A percentile compares a stretch with the other conserved stretches of the same genome.
Evolutionary conservation across 2,329 filamentous ascomycete species (phyloP).

Genomic region (Epichloe sibirici): DNA sequence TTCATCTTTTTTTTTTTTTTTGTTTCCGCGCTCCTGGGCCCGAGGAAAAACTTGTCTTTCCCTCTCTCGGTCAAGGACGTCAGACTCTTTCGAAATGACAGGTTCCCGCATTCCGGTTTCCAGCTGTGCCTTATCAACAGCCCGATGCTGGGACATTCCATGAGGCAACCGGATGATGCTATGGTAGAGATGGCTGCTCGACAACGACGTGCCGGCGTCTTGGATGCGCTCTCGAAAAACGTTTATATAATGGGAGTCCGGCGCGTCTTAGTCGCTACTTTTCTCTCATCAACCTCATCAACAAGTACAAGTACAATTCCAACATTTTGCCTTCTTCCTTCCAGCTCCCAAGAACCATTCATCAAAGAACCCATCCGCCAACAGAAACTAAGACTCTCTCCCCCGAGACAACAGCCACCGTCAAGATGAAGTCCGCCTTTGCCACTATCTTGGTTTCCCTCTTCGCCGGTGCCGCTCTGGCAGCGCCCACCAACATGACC

Average conservation of each 20-base stretch:
- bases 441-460: conserved; percentile 1
- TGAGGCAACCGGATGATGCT: not conserved
- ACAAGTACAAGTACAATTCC: too few species aligned
- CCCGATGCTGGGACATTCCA: not conserved
- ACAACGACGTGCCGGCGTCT: too few species aligned
- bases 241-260: not conserved
- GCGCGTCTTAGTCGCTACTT: not conserved
- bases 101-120: not conserved
- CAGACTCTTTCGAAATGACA: not conserved
- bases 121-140: not conserved
- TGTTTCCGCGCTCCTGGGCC: too few species aligned
- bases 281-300: not conserved
- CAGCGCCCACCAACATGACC: not conserved
- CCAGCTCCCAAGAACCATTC: too few species aligned
- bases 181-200: too few species aligned
- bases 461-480: conserved; percentile 4
- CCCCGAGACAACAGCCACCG: not conserved
- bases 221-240: not conserved
- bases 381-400: too few species aligned
- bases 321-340: too few species aligned
- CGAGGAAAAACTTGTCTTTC: not conserved
- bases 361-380: too few species aligned
- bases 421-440: conserved; percentile 5
- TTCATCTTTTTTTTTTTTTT: conserved; percentile 8
- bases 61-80: not conserved